A percentile compares a stretch with the other conserved stretches of the same genome.
Evolutionary conservation across 2,329 filamentous ascomycete genomes (phyloP).

Genomic region (Alternaria brassicicola): DNA sequence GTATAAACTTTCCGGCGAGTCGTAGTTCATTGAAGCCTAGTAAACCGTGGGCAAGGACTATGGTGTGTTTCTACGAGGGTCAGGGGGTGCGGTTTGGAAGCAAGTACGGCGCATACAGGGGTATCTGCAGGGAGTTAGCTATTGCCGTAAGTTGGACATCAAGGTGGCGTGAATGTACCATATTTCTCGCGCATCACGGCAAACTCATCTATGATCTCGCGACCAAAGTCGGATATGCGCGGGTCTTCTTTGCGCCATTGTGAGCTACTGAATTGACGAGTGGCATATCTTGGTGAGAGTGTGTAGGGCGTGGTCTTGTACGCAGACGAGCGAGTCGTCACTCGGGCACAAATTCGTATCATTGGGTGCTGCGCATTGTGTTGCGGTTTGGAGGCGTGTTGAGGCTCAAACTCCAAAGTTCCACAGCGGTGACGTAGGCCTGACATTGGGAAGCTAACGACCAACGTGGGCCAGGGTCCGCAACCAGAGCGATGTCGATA

Average conservation of each 20-base stretch:
- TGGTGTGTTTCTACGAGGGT: constrained; percentile 56
- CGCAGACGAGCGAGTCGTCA: constrained; percentile 32
- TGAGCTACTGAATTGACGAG: constrained; percentile 32
- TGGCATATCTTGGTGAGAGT: constrained; percentile 1
- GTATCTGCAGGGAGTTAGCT: constrained; percentile 37
- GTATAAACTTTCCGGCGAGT: constrained; percentile 59
- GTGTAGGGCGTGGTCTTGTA: not conserved
- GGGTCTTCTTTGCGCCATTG: constrained; percentile 51
- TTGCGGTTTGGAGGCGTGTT: constrained; percentile 8
- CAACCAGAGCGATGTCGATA: not conserved
- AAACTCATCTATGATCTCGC: constrained; percentile 65
- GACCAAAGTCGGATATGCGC: constrained; percentile 58
- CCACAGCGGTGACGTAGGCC: constrained; percentile 32
- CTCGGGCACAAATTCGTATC: constrained; percentile 39
- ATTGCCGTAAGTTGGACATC: not conserved
- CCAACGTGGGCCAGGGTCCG: constrained; percentile 4
- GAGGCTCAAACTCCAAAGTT: constrained; percentile 13
- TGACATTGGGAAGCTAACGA: constrained; percentile 7
- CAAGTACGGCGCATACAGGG: constrained; percentile 31
- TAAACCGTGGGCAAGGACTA: constrained; percentile 69
- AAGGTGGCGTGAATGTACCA: constrained; percentile 44
- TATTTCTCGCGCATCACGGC: constrained; percentile 65
- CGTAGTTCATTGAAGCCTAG: constrained; percentile 69
- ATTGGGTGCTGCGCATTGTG: constrained; percentile 35
- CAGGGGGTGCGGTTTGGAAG: constrained; percentile 38